phyloP scores from a whole-genome alignment of 1,284 basidiomycete genomes.

The Rhodotorula glutinis region DNA sequence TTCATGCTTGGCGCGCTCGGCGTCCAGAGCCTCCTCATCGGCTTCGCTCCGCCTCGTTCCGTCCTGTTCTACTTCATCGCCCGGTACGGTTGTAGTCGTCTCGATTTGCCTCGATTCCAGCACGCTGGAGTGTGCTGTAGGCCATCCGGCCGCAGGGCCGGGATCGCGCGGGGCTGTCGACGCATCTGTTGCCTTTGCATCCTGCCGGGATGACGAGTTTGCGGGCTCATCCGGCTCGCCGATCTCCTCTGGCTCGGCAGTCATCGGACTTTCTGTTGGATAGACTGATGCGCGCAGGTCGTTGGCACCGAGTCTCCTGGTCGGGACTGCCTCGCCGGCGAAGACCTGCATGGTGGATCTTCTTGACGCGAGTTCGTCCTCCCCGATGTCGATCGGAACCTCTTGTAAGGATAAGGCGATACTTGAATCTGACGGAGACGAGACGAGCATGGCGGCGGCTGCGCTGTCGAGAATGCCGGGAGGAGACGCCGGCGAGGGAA shows the following conservation, averaged over 20 bases:
- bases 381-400: constrained; percentile 6
- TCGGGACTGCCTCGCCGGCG: not conserved
- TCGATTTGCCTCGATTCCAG: too few species aligned
- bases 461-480: constrained; percentile 3
- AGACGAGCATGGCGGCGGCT: constrained; percentile 16
- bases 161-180: not conserved
- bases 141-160: not conserved
- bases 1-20: not conserved
- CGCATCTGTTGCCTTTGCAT: too few species aligned
- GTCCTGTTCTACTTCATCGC: too few species aligned
- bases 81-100: too few species aligned
- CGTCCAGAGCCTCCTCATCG: too few species aligned
- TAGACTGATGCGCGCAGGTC: not conserved
- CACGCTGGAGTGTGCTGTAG: too few species aligned
- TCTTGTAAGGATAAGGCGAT: constrained; percentile 1
- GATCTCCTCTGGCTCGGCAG: not conserved
- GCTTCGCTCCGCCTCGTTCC: too few species aligned
- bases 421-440: constrained; percentile 1
- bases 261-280: not conserved
- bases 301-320: not conserved
- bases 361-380: constrained; percentile 10
- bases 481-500: not conserved
- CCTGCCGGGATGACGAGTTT: too few species aligned
- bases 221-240: not conserved
- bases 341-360: constrained; percentile 1